Evolutionary conservation across 116 monocot species (phyloP).

Genomic region (Papilionanthe hybrid): DNA sequence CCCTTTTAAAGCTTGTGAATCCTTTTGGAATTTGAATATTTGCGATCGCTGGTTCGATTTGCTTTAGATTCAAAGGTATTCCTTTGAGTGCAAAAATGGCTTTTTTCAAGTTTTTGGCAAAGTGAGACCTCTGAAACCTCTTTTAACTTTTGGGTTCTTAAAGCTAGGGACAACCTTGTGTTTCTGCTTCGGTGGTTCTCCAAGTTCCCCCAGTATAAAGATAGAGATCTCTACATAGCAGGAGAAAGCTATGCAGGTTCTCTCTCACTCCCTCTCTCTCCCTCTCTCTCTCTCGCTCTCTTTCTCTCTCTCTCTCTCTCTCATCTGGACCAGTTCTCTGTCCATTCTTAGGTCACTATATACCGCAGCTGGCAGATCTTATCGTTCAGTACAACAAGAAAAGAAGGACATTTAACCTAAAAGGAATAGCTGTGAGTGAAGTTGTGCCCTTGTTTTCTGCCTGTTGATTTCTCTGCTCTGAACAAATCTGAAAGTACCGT

Average conservation of each 20-base stretch:
- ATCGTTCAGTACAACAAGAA: conserved; percentile 81
- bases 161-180: conserved; percentile 88
- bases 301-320: background rate
- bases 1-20: background rate
- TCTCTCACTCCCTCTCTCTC: background rate
- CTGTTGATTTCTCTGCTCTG: background rate
- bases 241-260: conserved; percentile 98
- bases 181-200: conserved; percentile 71
- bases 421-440: conserved; percentile 79
- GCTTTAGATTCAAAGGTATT: conserved; percentile 8
- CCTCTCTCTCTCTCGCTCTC: background rate
- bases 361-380: conserved; percentile 83
- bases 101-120: background rate
- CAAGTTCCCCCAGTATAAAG: conserved; percentile 82
- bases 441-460: background rate
- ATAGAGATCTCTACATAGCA: conserved; percentile 71
- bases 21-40: conserved; percentile 8
- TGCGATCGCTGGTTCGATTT: background rate
- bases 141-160: conserved; percentile 18
- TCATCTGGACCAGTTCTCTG: background rate
- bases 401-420: conserved; percentile 70
- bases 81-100: background rate
- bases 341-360: conserved; percentile 68
- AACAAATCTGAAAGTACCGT: background rate
- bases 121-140: conserved; percentile 8